Evolutionary conservation across 805 yeast genomes (phyloP).

Genomic region (Candida suzukii): DNA sequence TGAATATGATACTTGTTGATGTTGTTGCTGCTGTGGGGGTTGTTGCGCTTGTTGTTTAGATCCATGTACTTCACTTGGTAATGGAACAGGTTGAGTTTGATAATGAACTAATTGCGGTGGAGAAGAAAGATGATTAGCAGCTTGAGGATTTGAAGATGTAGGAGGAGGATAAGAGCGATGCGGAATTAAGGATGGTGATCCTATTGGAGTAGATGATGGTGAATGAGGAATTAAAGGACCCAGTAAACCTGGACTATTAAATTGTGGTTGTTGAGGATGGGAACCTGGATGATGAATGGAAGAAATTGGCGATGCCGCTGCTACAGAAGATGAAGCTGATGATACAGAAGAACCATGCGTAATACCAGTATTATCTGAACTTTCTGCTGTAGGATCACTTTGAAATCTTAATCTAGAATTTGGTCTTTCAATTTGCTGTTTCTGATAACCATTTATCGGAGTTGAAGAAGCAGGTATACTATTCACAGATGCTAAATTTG

Average conservation of each 20-base stretch:
- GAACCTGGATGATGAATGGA: neutral
- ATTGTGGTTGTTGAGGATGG: neutral
- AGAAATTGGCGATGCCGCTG: neutral
- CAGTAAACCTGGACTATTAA: neutral
- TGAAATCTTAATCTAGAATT: neutral
- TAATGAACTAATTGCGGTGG: neutral
- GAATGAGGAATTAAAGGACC: neutral
- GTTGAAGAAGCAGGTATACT: no score
- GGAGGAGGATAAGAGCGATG: neutral
- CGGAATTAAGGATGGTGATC: neutral
- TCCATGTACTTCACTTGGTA: neutral
- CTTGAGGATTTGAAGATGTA: neutral
- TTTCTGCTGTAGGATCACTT: neutral
- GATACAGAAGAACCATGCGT: neutral
- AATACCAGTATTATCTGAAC: neutral
- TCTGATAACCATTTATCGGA: neutral
- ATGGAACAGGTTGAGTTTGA: neutral
- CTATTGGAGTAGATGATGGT: neutral
- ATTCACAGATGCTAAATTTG: neutral
- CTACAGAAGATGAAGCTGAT: neutral
- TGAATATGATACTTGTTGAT: neutral
- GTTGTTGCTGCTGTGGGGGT: constrained; percentile 1
- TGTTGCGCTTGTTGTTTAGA: neutral
- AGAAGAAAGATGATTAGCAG: neutral
- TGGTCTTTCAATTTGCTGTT: neutral